phyloP scores from a whole-genome alignment of 2,329 filamentous ascomycete genomes.

The Paecilomyces fulvus region DNA sequence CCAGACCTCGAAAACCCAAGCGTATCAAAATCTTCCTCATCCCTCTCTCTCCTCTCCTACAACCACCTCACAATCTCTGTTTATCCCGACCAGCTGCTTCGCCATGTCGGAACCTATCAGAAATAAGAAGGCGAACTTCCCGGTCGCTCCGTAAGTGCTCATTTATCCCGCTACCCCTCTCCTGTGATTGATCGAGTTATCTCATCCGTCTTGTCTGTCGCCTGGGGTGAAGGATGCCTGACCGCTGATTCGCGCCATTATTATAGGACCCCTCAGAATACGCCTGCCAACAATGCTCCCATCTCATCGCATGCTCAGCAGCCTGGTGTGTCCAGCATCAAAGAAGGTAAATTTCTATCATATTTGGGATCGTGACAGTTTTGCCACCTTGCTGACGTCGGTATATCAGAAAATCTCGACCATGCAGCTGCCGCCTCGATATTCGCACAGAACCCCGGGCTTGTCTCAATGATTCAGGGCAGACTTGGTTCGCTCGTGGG shows the following conservation, averaged over 20 bases:
- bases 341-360: conserved; percentile 64
- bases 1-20: conserved; percentile 26
- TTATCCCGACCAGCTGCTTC: conserved; percentile 4
- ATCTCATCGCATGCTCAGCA: conserved; percentile 97
- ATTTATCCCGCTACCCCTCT: conserved; percentile 4
- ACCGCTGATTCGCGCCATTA: conserved; percentile 16
- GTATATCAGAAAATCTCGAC: conserved; percentile 72
- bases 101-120: conserved; percentile 60
- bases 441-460: conserved; percentile 89
- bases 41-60: conserved; percentile 4
- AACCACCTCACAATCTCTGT: conserved; percentile 1
- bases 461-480: conserved; percentile 96
- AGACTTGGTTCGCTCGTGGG: conserved; percentile 90
- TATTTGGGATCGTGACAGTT: conserved; percentile 1
- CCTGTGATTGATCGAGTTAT: background rate
- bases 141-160: conserved; percentile 54
- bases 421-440: conserved; percentile 79
- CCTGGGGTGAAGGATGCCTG: conserved; percentile 5
- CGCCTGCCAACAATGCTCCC: conserved; percentile 86
- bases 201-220: background rate
- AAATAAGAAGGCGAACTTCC: conserved; percentile 56
- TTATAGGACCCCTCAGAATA: conserved; percentile 92
- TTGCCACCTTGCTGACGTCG: conserved; percentile 12
- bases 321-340: conserved; percentile 88
- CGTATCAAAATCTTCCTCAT: conserved; percentile 29